phyloP scores from a whole-genome alignment of 768 basidiomycete genomes.

The Lactarius deliciosus region DNA sequence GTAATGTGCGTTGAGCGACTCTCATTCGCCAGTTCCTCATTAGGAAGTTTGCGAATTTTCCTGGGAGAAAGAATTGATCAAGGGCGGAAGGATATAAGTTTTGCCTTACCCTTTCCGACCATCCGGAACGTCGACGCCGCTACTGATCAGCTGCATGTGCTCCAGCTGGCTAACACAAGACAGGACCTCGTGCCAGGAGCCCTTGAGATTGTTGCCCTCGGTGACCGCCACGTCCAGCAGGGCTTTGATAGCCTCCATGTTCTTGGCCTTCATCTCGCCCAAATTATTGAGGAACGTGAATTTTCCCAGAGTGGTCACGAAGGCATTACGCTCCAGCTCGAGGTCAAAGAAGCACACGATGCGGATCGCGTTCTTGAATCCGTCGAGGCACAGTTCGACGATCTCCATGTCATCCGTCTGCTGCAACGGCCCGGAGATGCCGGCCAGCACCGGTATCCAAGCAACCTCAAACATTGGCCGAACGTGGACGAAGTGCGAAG shows the following conservation, averaged over 20 bases:
- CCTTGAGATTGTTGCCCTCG: conserved; percentile 96
- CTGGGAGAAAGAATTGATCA: conserved; percentile 32
- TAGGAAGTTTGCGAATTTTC: conserved; percentile 60
- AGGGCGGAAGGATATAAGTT: background rate
- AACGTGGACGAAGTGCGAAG: conserved; percentile 95
- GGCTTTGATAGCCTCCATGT: conserved; percentile 98
- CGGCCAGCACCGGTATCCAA: conserved; percentile 98
- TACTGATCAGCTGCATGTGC: conserved; percentile 96
- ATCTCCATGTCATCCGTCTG: conserved; percentile 93
- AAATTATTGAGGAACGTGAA: conserved; percentile 98
- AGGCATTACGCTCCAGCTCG: conserved; percentile 97
- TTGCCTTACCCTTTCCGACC: conserved; percentile 73
- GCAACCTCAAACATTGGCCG: conserved; percentile 99
- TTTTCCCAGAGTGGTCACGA: conserved; percentile 93
- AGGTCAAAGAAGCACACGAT: conserved; percentile 97
- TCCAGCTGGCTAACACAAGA: conserved; percentile 98
- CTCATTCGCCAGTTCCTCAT: conserved; percentile 95
- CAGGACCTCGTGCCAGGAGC: conserved; percentile 94
- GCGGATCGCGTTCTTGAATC: conserved; percentile 94
- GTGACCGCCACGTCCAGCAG: conserved; percentile 91
- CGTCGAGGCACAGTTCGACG: conserved; percentile 89
- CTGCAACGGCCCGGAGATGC: conserved; percentile 90
- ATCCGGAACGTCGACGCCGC: conserved; percentile 83
- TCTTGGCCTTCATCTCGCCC: conserved; percentile 98
- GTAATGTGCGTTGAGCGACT: conserved; percentile 98